phyloP scores from a whole-genome alignment of 768 basidiomycete genomes.

The Leucosporidium scottii region DNA sequence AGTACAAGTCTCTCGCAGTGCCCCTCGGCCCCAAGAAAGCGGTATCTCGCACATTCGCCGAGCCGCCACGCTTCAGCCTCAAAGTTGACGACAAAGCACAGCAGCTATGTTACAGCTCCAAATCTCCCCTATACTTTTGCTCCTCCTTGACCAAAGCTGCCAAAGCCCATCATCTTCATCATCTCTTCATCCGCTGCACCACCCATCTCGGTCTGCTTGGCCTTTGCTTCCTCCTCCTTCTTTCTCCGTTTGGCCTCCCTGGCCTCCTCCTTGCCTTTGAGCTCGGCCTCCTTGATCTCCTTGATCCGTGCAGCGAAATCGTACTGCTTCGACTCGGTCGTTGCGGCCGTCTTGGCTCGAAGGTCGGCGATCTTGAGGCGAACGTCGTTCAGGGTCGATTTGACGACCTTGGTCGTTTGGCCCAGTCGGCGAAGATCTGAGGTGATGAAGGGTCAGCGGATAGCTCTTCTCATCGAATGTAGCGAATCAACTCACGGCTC shows the following conservation, averaged over 20 bases:
- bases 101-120: neutral
- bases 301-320: constrained; percentile 87
- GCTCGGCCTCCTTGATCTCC: constrained; percentile 50
- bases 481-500: constrained; percentile 58
- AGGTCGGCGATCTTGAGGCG: constrained; percentile 79
- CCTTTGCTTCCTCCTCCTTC: constrained; percentile 70
- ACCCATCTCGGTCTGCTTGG: constrained; percentile 55
- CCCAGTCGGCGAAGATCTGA: constrained; percentile 85
- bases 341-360: constrained; percentile 77
- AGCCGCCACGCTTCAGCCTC: too few relatives aligned
- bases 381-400: constrained; percentile 88
- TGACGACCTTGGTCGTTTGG: constrained; percentile 85
- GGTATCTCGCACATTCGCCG: too few relatives aligned
- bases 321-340: constrained; percentile 75
- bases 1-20: too few relatives aligned
- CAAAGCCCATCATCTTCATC: constrained; percentile 37
- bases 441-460: neutral
- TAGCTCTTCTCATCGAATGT: neutral
- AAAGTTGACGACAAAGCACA: too few relatives aligned
- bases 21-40: too few relatives aligned
- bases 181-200: constrained; percentile 57
- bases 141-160: neutral
- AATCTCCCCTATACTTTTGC: neutral
- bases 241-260: constrained; percentile 53
- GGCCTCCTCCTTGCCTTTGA: constrained; percentile 33